These are phyloP conservation scores for Fusarium nodosum DNA, from an alignment of 2,329 filamentous ascomycete genomes.

Conservation along the genomic window DNA sequence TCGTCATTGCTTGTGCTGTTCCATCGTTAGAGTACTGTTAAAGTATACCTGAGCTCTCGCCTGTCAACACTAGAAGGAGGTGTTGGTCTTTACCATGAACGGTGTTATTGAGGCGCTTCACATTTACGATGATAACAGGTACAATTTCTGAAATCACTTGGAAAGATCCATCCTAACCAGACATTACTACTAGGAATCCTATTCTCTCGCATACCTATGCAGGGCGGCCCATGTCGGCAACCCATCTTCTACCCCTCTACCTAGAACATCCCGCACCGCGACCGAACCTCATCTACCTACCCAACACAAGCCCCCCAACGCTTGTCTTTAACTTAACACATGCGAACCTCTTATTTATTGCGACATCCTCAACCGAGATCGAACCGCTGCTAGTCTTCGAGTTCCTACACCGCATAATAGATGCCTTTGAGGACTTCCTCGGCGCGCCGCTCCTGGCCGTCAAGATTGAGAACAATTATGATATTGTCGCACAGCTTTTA, in stretches of 20 bases:
- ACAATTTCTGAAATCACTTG: conserved; percentile 33
- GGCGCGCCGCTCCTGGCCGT: conserved; percentile 86
- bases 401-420: conserved; percentile 92
- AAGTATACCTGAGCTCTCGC: conserved; percentile 12
- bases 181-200: conserved; percentile 70
- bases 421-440: conserved; percentile 94
- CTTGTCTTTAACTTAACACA: conserved; percentile 91
- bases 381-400: conserved; percentile 92
- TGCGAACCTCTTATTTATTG: conserved; percentile 86
- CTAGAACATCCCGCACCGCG: conserved; percentile 84
- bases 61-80: conserved; percentile 46
- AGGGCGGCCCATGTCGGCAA: conserved; percentile 81
- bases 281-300: conserved; percentile 87
- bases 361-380: conserved; percentile 86
- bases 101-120: conserved; percentile 94
- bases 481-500: conserved; percentile 92
- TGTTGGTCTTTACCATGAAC: conserved; percentile 72
- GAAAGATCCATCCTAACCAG: conserved; percentile 42
- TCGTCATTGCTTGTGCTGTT: conserved; percentile 51
- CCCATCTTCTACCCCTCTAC: conserved; percentile 86
- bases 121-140: conserved; percentile 97
- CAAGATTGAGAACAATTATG: conserved; percentile 91
- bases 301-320: conserved; percentile 85
- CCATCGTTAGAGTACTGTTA: conserved; percentile 9
- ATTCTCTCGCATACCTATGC: conserved; percentile 92